Base-by-base conservation (phyloP, 306 rosid genomes). In the Vigna hirtella region DNA sequence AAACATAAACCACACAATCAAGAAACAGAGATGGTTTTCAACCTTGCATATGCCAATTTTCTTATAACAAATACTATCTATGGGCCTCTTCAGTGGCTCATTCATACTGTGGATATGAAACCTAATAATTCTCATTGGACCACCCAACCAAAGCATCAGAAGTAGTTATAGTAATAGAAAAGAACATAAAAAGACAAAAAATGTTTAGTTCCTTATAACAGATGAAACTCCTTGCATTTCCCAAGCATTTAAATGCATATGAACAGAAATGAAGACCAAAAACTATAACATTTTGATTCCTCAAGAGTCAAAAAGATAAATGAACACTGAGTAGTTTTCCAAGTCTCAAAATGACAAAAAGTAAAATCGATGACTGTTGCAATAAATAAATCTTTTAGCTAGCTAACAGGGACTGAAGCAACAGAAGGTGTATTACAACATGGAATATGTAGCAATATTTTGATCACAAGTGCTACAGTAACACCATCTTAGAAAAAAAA, bases 201-300 rank as follows among this genome's bases (percentile, higher is more conserved):
- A 49, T 69, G 51, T 17, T 65, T 65, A 11, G 28, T 65, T 65
- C 36, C 56, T 67, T 67, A 67, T 22, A 45, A 22, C 69, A 63
- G 73, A 67, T 61, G 34, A 62, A 67, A 67, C 40, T 28, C 16
- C 7, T 7, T 30, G 59, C 7, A 61, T 9, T 56, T 45, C 51
- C 57, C 43, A 34, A 30, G 42, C 9, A 32, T 58, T 34, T 53
- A 9, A 62, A 34, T 17, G 26, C 20, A 45, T 7, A 58, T 2
- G 50, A 45, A 59, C 9, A 48, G 57, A 48, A 38, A 20, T 42
- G n/a, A 51, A 52, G 32, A 63, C n/a, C 61, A 47, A 24, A 14
- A 38, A 38, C 20, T 50, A 81, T 26, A 76, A 74, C 24, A 72
- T 67, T 72, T 17, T 40, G 55, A 73, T 51, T 20, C 55, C 45